Conservation (phyloP, 371 early-diverging fungal species). For the Mortierella sp. region DNA sequence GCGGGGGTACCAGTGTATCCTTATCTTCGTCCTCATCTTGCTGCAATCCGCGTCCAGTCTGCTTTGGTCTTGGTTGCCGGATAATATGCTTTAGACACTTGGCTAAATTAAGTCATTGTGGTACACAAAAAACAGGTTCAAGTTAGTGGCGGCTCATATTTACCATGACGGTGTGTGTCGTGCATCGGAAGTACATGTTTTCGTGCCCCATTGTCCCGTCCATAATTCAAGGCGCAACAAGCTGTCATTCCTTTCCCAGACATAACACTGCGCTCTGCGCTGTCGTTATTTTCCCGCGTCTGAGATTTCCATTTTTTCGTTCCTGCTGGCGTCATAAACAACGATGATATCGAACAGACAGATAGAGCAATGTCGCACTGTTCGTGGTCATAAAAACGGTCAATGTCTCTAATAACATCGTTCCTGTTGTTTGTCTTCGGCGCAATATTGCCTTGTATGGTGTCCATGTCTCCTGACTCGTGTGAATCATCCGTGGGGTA, state of each 20-base stretch:
- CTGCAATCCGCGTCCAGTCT: background rate
- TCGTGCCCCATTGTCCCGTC: background rate
- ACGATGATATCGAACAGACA: background rate
- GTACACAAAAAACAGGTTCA: background rate
- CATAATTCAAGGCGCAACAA: background rate
- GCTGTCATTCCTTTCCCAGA: background rate
- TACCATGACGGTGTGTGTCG: background rate
- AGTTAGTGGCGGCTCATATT: background rate
- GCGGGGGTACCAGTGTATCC: background rate
- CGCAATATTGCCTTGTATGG: background rate
- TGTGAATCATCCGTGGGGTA: background rate
- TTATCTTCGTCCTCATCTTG: slow-evolving; percentile 16
- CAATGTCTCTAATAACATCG: background rate
- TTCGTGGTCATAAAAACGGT: background rate
- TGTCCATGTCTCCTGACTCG: background rate
- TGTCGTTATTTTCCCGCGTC: background rate
- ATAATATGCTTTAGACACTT: slow-evolving; percentile 64
- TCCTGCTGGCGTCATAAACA: background rate
- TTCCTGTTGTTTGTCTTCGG: background rate
- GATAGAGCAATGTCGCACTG: background rate
- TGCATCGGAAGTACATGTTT: background rate
- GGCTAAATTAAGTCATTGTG: slow-evolving; percentile 40
- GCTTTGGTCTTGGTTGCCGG: slow-evolving; percentile 65
- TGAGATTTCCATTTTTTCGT: background rate
- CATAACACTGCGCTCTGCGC: background rate